These are phyloP conservation scores for Chondrus crispus DNA, from an alignment of 23 red algal genomes.

Conservation along the genomic window DNA sequence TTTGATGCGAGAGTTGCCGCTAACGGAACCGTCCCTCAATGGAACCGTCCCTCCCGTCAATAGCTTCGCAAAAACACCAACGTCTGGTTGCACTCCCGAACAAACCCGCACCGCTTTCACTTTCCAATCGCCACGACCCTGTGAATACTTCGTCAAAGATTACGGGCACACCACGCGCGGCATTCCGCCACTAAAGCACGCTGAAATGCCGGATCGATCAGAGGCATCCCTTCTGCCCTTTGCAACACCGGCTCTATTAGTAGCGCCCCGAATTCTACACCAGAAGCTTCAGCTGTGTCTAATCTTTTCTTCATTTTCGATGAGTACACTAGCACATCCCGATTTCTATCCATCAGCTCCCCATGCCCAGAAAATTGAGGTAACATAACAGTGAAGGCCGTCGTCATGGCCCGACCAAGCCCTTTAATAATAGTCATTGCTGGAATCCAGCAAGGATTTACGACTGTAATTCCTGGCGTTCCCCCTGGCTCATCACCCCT, in stretches of 20 bases:
- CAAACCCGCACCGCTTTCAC: slow-evolving; percentile 46
- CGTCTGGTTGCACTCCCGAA: slow-evolving; percentile 71
- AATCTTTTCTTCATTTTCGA: slow-evolving; percentile 29
- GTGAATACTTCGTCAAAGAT: slow-evolving; percentile 96
- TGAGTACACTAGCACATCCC: slow-evolving; percentile 19
- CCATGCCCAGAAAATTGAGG: background rate
- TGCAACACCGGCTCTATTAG: slow-evolving; percentile 92
- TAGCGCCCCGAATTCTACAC: slow-evolving; percentile 61
- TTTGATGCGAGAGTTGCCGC: slow-evolving; percentile 78
- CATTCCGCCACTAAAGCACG: slow-evolving; percentile 65
- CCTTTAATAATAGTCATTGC: too few species aligned
- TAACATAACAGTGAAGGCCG: too few species aligned
- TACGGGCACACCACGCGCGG: slow-evolving; percentile 78
- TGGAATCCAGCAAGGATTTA: too few species aligned
- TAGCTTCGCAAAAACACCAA: slow-evolving; percentile 89
- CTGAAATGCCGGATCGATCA: slow-evolving; percentile 88
- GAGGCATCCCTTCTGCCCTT: slow-evolving; percentile 93
- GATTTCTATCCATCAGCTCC: slow-evolving; percentile 28
- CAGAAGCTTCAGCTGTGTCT: background rate
- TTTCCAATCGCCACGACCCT: slow-evolving; percentile 84
- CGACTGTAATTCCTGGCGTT: too few species aligned
- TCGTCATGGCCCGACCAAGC: too few species aligned
- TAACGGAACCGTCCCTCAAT: too few species aligned
- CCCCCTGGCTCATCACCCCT: too few species aligned
- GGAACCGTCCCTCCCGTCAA: slow-evolving; percentile 88